Conservation (phyloP, 73 alveolate species). For the Blepharisma japonicum region DNA sequence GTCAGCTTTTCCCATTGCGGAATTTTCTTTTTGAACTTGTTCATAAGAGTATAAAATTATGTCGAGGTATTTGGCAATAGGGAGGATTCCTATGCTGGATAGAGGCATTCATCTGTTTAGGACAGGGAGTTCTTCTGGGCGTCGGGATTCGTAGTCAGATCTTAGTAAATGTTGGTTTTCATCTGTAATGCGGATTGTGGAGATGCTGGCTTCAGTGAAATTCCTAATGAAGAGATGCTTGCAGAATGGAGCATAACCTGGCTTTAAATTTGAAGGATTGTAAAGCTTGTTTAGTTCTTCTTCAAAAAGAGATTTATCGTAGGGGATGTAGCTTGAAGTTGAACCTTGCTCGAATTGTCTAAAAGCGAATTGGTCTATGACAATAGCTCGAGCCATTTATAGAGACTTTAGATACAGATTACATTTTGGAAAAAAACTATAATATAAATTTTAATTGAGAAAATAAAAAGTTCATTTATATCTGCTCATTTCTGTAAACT, state of each 20-base stretch:
- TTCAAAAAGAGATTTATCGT: conserved; percentile 73
- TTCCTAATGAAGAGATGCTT: conserved; percentile 94
- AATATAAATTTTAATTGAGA: too few species aligned
- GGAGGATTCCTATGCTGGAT: conserved; percentile 52
- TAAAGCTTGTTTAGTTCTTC: conserved; percentile 74
- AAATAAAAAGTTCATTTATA: too few species aligned
- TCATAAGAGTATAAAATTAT: conserved; percentile 89
- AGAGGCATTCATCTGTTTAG: conserved; percentile 85
- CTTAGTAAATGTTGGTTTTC: conserved; percentile 76
- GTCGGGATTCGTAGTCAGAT: conserved; percentile 89
- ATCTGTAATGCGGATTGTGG: conserved; percentile 76
- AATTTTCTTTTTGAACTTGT: conserved; percentile 81
- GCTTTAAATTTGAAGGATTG: conserved; percentile 65
- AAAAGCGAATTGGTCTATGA: conserved; percentile 26
- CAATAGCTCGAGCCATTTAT: neutral
- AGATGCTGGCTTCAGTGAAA: conserved; percentile 80
- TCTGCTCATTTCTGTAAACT: too few species aligned
- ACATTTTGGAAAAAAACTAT: too few species aligned
- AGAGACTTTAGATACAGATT: too few species aligned
- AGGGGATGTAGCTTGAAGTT: conserved; percentile 31
- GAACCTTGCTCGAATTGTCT: conserved; percentile 34
- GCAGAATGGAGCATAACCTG: conserved; percentile 99
- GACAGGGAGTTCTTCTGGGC: conserved; percentile 93
- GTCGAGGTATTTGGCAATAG: conserved; percentile 88
- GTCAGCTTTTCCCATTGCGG: conserved; percentile 78